Percentiles rank a stretch among this genome's conserved stretches.
Conservation (phyloP, 2,329 filamentous ascomycete genomes). For the Tolypocladium tropicale region DNA sequence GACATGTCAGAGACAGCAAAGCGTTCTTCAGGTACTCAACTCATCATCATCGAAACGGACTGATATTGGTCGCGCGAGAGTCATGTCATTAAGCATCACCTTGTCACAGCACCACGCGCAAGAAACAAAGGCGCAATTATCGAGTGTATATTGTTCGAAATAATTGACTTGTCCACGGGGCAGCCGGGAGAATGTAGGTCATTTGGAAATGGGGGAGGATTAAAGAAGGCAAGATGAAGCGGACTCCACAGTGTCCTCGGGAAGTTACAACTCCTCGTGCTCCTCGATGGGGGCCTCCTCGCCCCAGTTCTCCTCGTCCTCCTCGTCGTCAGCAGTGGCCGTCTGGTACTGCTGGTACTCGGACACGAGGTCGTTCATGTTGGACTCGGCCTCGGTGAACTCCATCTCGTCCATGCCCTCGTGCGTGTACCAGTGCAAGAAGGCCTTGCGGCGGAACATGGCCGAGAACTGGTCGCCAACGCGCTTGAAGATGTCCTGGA, state of each 20-base stretch:
- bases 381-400: conserved; percentile 99
- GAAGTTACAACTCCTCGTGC: conserved; percentile 39
- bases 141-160: neutral
- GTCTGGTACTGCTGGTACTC: conserved; percentile 99
- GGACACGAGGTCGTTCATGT: conserved; percentile 99
- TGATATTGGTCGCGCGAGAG: neutral
- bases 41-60: neutral
- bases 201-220: neutral
- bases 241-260: neutral
- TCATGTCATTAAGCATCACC: neutral
- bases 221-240: neutral
- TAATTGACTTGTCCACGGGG: neutral
- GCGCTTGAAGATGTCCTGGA: conserved; percentile 99
- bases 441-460: conserved; percentile 99
- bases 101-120: neutral
- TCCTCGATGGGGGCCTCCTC: conserved; percentile 73
- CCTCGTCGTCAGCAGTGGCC: conserved; percentile 84
- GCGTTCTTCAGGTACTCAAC: neutral
- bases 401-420: conserved; percentile 99
- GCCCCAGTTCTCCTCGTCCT: conserved; percentile 75
- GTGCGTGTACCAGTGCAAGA: conserved; percentile 99
- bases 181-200: neutral
- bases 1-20: neutral
- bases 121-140: neutral
- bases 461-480: conserved; percentile 98